These are phyloP conservation scores for Keithomyces neogunnii DNA, from an alignment of 2,329 filamentous ascomycete genomes.

Conservation along the genomic window DNA sequence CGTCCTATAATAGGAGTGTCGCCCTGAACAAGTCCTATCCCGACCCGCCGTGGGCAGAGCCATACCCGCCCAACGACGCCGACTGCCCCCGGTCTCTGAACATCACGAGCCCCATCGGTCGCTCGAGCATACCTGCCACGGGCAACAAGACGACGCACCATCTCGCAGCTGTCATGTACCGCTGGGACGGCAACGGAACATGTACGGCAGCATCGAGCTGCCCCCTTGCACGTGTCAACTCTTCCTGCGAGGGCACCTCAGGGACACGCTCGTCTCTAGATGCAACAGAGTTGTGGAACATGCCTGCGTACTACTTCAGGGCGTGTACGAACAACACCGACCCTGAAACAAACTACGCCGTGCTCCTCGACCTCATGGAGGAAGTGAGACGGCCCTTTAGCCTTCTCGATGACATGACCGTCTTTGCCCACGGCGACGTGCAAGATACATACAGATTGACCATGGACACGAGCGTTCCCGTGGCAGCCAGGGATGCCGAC, in stretches of 20 bases:
- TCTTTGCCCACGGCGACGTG: not conserved
- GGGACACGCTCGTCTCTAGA: no score
- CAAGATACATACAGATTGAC: not conserved
- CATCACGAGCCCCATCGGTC: no score
- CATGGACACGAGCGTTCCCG: not conserved
- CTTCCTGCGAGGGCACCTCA: no score
- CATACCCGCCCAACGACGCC: no score
- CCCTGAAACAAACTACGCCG: not conserved
- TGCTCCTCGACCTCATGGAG: slow-evolving; percentile 6
- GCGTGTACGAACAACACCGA: slow-evolving; percentile 2
- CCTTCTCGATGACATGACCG: not conserved
- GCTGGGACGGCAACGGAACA: no score
- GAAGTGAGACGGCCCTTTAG: slow-evolving; percentile 5
- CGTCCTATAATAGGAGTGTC: not conserved
- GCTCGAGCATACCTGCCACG: no score
- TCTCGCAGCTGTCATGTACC: no score
- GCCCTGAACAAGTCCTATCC: not conserved
- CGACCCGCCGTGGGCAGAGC: not conserved
- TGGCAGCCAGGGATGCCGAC: slow-evolving; percentile 4
- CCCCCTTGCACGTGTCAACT: no score
- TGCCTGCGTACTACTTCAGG: slow-evolving; percentile 6
- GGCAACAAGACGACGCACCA: no score
- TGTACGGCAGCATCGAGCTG: no score
- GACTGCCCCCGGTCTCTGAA: no score
- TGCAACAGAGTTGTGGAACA: not conserved